A percentile compares a stretch with the other conserved stretches of the same genome.
Evolutionary conservation across 2,329 filamentous ascomycete species (phyloP).

Genomic region (Aspergillus thermomutatus): DNA sequence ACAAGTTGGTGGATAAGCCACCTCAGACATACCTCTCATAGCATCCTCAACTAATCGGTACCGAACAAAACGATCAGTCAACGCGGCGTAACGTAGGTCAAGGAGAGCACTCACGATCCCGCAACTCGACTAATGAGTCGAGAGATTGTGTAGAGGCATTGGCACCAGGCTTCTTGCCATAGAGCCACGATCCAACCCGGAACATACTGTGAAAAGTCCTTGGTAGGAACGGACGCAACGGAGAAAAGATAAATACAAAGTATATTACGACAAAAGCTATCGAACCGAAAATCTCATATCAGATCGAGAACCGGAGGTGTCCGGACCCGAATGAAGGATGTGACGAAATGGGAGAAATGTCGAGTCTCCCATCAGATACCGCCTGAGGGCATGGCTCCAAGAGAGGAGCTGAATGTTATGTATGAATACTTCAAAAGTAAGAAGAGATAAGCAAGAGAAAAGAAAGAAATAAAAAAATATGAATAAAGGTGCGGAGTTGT

Average conservation of each 20-base stretch:
- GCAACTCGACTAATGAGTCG: slow-evolving; percentile 56
- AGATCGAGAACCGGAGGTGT: slow-evolving; percentile 12
- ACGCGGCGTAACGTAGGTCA: slow-evolving; percentile 10
- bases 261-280: background rate
- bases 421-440: background rate
- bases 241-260: slow-evolving; percentile 4
- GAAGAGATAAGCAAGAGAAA: background rate
- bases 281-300: slow-evolving; percentile 3
- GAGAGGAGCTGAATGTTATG: background rate
- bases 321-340: slow-evolving; percentile 12
- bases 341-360: slow-evolving; percentile 26
- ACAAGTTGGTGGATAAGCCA: background rate
- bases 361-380: slow-evolving; percentile 22
- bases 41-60: slow-evolving; percentile 36
- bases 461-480: slow-evolving; percentile 2
- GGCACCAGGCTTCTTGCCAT: slow-evolving; percentile 37
- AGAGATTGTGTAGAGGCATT: slow-evolving; percentile 53
- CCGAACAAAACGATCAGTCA: slow-evolving; percentile 16
- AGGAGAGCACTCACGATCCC: slow-evolving; percentile 39
- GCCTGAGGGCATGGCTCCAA: slow-evolving; percentile 4
- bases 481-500: slow-evolving; percentile 2
- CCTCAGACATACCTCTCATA: slow-evolving; percentile 38
- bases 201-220: slow-evolving; percentile 29
- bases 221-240: background rate
- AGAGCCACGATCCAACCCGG: slow-evolving; percentile 44